Conservation (phyloP, 441 rosid species). For the Arabidopsis lyrata region DNA sequence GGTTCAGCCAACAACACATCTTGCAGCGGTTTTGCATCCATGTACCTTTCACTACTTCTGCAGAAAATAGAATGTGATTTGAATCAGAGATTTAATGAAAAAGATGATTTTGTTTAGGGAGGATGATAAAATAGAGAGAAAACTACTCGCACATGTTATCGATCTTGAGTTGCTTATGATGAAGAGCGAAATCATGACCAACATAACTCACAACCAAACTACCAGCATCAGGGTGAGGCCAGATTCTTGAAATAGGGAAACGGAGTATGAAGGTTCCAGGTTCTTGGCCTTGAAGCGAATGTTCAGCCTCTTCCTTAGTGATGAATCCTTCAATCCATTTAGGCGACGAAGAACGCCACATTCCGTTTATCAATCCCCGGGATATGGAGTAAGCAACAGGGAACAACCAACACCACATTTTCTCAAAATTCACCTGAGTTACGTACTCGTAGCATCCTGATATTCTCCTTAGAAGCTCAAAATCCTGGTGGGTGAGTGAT, state of each 20-base stretch:
- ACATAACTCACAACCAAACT: slow-evolving; percentile 78
- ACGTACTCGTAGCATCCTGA: slow-evolving; percentile 73
- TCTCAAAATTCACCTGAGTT: slow-evolving; percentile 83
- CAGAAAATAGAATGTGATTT: slow-evolving; percentile 11
- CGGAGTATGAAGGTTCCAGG: slow-evolving; percentile 86
- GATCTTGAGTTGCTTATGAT: slow-evolving; percentile 65
- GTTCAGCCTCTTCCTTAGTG: slow-evolving; percentile 91
- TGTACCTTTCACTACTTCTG: slow-evolving; percentile 50
- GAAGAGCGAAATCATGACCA: slow-evolving; percentile 63
- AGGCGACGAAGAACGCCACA: slow-evolving; percentile 73
- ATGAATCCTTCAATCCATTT: slow-evolving; percentile 93
- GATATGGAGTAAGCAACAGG: slow-evolving; percentile 77
- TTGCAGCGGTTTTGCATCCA: slow-evolving; percentile 55
- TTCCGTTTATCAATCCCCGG: slow-evolving; percentile 45
- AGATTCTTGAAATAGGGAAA: slow-evolving; percentile 88
- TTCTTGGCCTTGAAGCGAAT: slow-evolving; percentile 79
- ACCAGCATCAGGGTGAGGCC: slow-evolving; percentile 99
- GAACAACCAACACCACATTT: slow-evolving; percentile 89
- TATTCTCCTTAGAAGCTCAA: slow-evolving; percentile 65
- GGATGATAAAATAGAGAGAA: not conserved
- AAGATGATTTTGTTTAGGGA: not conserved
- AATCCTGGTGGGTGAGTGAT: slow-evolving; percentile 75
- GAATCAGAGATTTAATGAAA: slow-evolving; percentile 7
- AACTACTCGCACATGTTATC: slow-evolving; percentile 50
- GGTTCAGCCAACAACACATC: slow-evolving; percentile 79